phyloP scores from a whole-genome alignment of 192 early-diverging fungal species.

The Dimargaris cristalligena region DNA sequence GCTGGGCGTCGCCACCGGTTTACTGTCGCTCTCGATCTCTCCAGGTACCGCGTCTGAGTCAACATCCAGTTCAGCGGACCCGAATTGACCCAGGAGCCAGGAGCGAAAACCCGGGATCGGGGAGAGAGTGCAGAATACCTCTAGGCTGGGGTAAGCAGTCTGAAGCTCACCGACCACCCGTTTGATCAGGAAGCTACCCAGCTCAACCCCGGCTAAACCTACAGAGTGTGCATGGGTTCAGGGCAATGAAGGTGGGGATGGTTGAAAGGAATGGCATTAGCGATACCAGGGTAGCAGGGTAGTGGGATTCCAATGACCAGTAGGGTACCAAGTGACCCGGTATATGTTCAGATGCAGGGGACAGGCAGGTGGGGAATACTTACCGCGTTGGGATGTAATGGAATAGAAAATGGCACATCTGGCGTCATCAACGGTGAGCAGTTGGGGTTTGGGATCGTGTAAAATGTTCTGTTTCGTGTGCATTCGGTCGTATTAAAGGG shows the following conservation, averaged over 20 bases:
- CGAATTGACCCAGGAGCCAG: constrained; percentile 39
- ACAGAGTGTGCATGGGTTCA: neutral
- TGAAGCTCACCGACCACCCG: constrained; percentile 70
- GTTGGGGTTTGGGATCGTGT: constrained; percentile 27
- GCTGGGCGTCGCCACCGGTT: too few relatives aligned
- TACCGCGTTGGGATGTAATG: constrained; percentile 68
- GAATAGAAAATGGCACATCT: constrained; percentile 83
- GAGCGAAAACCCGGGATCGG: constrained; percentile 75
- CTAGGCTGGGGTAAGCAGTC: constrained; percentile 43
- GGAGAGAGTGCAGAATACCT: constrained; percentile 74
- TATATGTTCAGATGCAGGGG: too few relatives aligned
- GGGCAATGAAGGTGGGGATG: neutral
- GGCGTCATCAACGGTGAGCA: constrained; percentile 21
- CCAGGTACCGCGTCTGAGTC: neutral
- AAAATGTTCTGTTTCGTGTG: constrained; percentile 50
- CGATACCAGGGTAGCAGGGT: too few relatives aligned
- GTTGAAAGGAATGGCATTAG: too few relatives aligned
- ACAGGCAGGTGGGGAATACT: too few relatives aligned
- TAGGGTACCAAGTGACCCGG: too few relatives aligned
- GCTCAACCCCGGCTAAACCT: constrained; percentile 71
- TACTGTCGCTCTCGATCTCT: neutral
- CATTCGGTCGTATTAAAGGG: too few relatives aligned
- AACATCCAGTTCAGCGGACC: neutral
- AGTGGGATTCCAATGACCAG: too few relatives aligned
- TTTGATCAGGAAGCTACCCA: constrained; percentile 84